phyloP scores from a whole-genome alignment of 1,284 basidiomycete species.

The Ustilago sp. region DNA sequence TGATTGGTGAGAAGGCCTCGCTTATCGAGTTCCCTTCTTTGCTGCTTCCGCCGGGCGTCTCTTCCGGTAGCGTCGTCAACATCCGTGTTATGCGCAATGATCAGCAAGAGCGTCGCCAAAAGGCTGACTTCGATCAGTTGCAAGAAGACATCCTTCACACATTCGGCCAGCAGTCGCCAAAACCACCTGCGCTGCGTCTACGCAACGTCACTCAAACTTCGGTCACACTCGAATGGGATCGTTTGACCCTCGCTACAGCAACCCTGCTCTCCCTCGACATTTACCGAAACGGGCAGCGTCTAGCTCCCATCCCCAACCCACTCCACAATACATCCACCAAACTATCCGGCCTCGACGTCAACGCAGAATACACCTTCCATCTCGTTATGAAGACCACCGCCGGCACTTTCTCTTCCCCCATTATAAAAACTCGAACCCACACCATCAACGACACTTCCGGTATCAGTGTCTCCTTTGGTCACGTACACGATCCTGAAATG shows the following conservation, averaged over 20 bases:
- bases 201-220: constrained; percentile 68
- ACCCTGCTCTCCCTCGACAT: constrained; percentile 65
- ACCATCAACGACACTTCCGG: constrained; percentile 66
- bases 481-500: constrained; percentile 46
- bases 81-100: constrained; percentile 65
- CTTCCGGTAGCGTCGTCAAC: constrained; percentile 66
- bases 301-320: constrained; percentile 66
- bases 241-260: constrained; percentile 60
- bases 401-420: constrained; percentile 57
- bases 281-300: constrained; percentile 63
- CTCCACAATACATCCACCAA: constrained; percentile 67
- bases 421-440: constrained; percentile 63
- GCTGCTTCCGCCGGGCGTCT: constrained; percentile 64
- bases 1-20: constrained; percentile 67
- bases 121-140: constrained; percentile 62
- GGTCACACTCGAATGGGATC: constrained; percentile 68
- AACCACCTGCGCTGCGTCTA: constrained; percentile 59
- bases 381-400: constrained; percentile 67
- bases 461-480: constrained; percentile 66
- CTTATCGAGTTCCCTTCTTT: constrained; percentile 69
- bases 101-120: constrained; percentile 58
- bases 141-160: constrained; percentile 66
- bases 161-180: constrained; percentile 60
- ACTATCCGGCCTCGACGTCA: constrained; percentile 64
- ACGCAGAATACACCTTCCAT: constrained; percentile 67